Evolutionary conservation across 495 filamentous ascomycete genomes (phyloP).

Genomic region (Aspergillus bertholletiae): DNA sequence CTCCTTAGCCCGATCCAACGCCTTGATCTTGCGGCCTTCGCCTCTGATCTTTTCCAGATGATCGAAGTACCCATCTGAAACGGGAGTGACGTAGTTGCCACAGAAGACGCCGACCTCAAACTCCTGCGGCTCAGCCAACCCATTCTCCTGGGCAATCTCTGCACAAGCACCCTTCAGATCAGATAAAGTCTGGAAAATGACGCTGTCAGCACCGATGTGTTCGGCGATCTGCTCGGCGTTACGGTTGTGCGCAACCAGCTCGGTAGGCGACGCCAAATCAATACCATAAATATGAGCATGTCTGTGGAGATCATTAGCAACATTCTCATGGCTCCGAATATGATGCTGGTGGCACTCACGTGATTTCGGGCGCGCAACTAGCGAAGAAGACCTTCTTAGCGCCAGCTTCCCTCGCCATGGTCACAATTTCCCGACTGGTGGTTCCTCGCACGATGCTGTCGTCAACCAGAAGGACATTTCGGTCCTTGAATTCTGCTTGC

Average conservation of each 20-base stretch:
- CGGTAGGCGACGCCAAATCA: conserved; percentile 76
- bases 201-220: conserved; percentile 85
- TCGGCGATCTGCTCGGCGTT: conserved; percentile 64
- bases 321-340: background rate
- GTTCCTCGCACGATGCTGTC: conserved; percentile 94
- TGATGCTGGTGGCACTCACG: conserved; percentile 31
- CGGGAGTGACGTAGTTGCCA: conserved; percentile 82
- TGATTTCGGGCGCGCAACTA: conserved; percentile 83
- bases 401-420: conserved; percentile 87
- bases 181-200: conserved; percentile 85
- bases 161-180: conserved; percentile 80
- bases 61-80: conserved; percentile 80
- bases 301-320: conserved; percentile 24
- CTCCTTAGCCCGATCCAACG: conserved; percentile 64
- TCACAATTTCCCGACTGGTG: conserved; percentile 86
- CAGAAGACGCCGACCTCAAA: conserved; percentile 98
- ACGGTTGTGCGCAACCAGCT: conserved; percentile 82
- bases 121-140: conserved; percentile 48
- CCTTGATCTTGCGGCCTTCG: conserved; percentile 68
- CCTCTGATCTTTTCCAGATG: conserved; percentile 76
- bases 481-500: conserved; percentile 78
- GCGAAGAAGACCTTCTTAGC: conserved; percentile 90
- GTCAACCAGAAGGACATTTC: conserved; percentile 83
- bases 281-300: conserved; percentile 83
- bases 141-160: conserved; percentile 55